phyloP scores from a whole-genome alignment of 371 early-diverging fungal species.

The Saksenaea oblongispora region DNA sequence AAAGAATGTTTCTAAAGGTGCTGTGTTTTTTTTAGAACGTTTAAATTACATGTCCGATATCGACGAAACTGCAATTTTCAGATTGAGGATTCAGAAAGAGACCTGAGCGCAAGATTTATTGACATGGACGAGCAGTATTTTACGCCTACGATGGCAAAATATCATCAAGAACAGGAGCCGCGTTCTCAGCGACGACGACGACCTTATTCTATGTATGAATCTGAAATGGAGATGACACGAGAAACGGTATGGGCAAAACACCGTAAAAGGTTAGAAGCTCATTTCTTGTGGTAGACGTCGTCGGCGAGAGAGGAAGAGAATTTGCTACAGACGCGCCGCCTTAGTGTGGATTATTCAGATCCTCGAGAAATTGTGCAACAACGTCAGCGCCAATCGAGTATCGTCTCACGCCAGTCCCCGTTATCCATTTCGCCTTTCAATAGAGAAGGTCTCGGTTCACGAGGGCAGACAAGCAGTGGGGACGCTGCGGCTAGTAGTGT shows the following conservation, averaged over 20 bases:
- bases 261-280: neutral
- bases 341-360: slow-evolving; percentile 6
- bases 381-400: slow-evolving; percentile 18
- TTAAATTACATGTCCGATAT: slow-evolving; percentile 76
- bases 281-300: neutral
- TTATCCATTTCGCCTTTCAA: slow-evolving; percentile 5
- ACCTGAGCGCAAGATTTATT: slow-evolving; percentile 57
- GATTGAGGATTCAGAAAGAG: slow-evolving; percentile 62
- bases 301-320: neutral
- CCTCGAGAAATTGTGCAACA: slow-evolving; percentile 24
- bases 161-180: slow-evolving; percentile 41
- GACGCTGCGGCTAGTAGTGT: neutral
- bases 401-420: slow-evolving; percentile 8
- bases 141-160: slow-evolving; percentile 67
- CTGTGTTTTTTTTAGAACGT: slow-evolving; percentile 47
- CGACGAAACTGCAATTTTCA: slow-evolving; percentile 82
- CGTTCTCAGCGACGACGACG: neutral
- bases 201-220: slow-evolving; percentile 7
- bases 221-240: neutral
- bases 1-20: neutral
- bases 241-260: neutral
- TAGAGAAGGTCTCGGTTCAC: slow-evolving; percentile 1
- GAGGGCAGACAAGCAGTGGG: neutral
- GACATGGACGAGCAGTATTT: slow-evolving; percentile 81
- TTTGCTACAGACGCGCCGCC: slow-evolving; percentile 5